Percentiles rank a stretch among this genome's conserved stretches.
Conservation (phyloP, 176 grass and related monocot species). For the Puccinellia tenuiflora region DNA sequence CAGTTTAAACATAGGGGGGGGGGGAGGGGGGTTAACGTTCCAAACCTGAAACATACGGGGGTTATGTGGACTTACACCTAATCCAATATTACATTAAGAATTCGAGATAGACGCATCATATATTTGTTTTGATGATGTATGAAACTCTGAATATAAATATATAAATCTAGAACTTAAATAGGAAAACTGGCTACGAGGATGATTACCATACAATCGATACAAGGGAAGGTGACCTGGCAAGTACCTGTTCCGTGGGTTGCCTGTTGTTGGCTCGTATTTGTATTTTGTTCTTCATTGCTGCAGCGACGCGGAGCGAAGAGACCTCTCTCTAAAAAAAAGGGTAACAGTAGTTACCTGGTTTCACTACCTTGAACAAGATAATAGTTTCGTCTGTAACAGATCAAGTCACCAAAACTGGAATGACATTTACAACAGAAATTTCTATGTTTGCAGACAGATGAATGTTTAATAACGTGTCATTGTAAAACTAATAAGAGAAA, state of each 20-base stretch:
- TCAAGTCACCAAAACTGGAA: slow-evolving; percentile 9
- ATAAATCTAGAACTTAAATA: not conserved
- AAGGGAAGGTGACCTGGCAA: not conserved
- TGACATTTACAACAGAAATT: not conserved
- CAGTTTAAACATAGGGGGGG: no score
- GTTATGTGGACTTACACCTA: no score
- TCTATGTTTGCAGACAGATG: not conserved
- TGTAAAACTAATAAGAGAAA: slow-evolving; percentile 10
- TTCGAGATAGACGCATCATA: not conserved
- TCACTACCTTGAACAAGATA: not conserved
- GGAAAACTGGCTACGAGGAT: not conserved
- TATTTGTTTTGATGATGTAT: not conserved
- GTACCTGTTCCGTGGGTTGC: not conserved
- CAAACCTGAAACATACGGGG: no score
- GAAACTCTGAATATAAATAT: not conserved
- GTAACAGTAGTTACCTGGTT: not conserved
- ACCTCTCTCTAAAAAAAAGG: not conserved
- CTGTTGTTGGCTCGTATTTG: not conserved
- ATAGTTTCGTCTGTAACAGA: not conserved
- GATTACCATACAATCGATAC: not conserved
- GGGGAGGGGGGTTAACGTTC: no score
- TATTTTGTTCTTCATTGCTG: not conserved
- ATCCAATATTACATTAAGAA: not conserved
- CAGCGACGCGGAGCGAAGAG: not conserved
- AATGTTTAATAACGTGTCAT: not conserved